These are phyloP conservation scores for Schizothecium vesticola DNA, from an alignment of 495 filamentous ascomycete genomes.

Conservation along the genomic window DNA sequence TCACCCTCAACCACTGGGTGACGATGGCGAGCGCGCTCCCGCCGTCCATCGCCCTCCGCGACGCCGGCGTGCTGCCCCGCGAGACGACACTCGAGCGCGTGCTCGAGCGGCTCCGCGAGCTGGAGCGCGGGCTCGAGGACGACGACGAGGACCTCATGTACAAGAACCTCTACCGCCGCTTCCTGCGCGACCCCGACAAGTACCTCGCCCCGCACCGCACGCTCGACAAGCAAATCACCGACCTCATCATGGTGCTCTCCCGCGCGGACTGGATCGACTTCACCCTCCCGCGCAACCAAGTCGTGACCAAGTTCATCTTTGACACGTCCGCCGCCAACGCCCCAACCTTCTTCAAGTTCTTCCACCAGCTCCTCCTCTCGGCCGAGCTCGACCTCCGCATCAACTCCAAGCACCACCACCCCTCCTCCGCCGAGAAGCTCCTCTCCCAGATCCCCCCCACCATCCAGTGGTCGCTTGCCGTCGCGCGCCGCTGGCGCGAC, in stretches of 20 bases:
- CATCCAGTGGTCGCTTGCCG: conserved; percentile 62
- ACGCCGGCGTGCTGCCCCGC: conserved; percentile 46
- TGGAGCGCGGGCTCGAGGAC: conserved; percentile 54
- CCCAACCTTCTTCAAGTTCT: conserved; percentile 54
- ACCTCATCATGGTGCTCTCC: conserved; percentile 59
- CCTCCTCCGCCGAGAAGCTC: conserved; percentile 51
- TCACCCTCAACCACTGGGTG: conserved; percentile 56
- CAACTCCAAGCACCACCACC: conserved; percentile 47
- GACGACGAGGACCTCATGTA: conserved; percentile 51
- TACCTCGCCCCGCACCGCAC: conserved; percentile 45
- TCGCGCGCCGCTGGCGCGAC: conserved; percentile 63
- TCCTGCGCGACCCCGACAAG: conserved; percentile 50
- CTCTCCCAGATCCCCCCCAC: conserved; percentile 56
- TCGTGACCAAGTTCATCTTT: conserved; percentile 58
- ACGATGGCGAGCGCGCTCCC: conserved; percentile 44
- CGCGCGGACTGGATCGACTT: conserved; percentile 64
- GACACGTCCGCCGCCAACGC: conserved; percentile 35
- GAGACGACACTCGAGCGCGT: conserved; percentile 49
- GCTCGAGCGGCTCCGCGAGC: conserved; percentile 48
- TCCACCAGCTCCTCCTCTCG: conserved; percentile 65
- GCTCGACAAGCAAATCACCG: conserved; percentile 61
- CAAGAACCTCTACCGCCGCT: conserved; percentile 44
- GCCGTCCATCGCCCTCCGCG: conserved; percentile 44
- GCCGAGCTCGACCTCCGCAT: conserved; percentile 62
- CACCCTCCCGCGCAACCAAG: conserved; percentile 56